phyloP scores from a whole-genome alignment of 495 filamentous ascomycete species.

The Neurospora pannonica region DNA sequence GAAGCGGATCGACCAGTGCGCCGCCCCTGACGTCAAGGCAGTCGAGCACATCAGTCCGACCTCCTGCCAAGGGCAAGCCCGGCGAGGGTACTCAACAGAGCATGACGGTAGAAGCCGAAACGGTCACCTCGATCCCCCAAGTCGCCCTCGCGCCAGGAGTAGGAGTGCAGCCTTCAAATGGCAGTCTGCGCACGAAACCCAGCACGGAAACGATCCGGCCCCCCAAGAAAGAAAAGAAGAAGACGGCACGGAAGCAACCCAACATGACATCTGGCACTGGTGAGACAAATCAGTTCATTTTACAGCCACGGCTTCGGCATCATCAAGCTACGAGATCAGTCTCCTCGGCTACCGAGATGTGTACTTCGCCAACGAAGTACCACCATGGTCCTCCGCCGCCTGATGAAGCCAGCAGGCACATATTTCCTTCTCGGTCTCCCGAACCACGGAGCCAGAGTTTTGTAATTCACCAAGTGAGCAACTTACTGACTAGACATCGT shows the following conservation, averaged over 20 bases:
- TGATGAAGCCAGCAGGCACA: slow-evolving; percentile 11
- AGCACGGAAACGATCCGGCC: slow-evolving; percentile 92
- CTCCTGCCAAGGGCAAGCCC: slow-evolving; percentile 44
- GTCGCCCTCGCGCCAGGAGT: slow-evolving; percentile 65
- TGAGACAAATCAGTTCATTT: slow-evolving; percentile 38
- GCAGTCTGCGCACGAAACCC: slow-evolving; percentile 74
- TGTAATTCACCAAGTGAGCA: slow-evolving; percentile 29
- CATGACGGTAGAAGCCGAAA: slow-evolving; percentile 98
- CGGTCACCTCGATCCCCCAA: slow-evolving; percentile 83
- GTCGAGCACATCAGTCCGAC: slow-evolving; percentile 35
- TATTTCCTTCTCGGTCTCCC: slow-evolving; percentile 7
- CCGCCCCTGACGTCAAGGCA: slow-evolving; percentile 34
- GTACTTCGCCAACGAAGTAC: slow-evolving; percentile 22
- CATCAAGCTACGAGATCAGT: slow-evolving; percentile 29
- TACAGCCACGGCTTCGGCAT: slow-evolving; percentile 20
- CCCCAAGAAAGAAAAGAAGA: slow-evolving; percentile 85
- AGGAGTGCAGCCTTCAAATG: slow-evolving; percentile 53
- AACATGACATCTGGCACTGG: slow-evolving; percentile 61
- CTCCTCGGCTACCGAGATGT: slow-evolving; percentile 17
- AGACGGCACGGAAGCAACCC: slow-evolving; percentile 60
- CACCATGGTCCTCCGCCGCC: slow-evolving; percentile 30
- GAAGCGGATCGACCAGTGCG: slow-evolving; percentile 22
- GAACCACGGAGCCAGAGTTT: slow-evolving; percentile 17
- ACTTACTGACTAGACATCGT: slow-evolving; percentile 42
- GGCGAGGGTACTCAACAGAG: slow-evolving; percentile 71